Conservation (phyloP, 192 early-diverging fungal genomes). For the Spinellus fusiger region DNA sequence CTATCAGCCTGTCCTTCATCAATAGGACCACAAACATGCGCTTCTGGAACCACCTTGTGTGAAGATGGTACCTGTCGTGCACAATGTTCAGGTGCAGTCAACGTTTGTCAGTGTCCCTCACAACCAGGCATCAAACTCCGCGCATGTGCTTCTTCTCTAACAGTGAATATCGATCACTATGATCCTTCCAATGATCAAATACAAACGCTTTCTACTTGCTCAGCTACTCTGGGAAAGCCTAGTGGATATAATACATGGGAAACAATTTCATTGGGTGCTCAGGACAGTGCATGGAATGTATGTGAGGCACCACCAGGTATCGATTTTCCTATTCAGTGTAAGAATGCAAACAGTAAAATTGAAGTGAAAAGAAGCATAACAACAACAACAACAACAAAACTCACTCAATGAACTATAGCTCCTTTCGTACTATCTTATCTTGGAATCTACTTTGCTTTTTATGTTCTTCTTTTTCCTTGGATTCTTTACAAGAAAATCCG, state of each 20-base stretch:
- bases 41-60: conserved; percentile 33
- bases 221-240: conserved; percentile 13
- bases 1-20: neutral
- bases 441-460: conserved; percentile 24
- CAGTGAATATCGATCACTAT: conserved; percentile 38
- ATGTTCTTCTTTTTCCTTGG: conserved; percentile 28
- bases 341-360: conserved; percentile 31
- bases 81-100: conserved; percentile 27
- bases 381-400: neutral
- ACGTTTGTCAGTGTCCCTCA: conserved; percentile 41
- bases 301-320: conserved; percentile 12
- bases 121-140: conserved; percentile 20
- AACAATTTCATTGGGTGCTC: conserved; percentile 10
- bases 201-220: conserved; percentile 34
- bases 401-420: conserved; percentile 9
- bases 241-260: conserved; percentile 19
- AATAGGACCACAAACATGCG: conserved; percentile 22
- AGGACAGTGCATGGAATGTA: conserved; percentile 33
- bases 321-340: conserved; percentile 15
- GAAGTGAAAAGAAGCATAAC: conserved; percentile 10
- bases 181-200: conserved; percentile 25
- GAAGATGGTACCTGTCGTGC: conserved; percentile 45
- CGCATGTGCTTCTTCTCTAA: conserved; percentile 26
- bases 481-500: conserved; percentile 29
- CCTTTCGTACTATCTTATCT: conserved; percentile 31